Percentiles rank a stretch among this genome's conserved stretches.
Conservation (phyloP, 2,329 filamentous ascomycete genomes). For the Cladophialophora psammophila region DNA sequence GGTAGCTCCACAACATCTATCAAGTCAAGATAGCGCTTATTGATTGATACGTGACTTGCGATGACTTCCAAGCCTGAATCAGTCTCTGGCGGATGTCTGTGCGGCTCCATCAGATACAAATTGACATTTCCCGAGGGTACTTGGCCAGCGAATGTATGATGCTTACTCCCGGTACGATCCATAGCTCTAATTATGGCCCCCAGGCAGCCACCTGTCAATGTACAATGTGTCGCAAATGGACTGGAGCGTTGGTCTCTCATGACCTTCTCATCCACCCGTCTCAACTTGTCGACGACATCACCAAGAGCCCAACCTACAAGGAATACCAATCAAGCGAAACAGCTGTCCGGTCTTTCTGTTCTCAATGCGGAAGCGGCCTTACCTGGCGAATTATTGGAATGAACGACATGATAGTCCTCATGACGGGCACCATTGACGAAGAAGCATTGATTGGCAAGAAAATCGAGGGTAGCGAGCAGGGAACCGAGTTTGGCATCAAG, state of each 20-base stretch:
- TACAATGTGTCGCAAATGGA: constrained; percentile 34
- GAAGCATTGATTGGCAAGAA: constrained; percentile 33
- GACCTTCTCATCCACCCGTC: constrained; percentile 28
- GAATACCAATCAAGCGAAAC: constrained; percentile 30
- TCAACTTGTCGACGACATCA: constrained; percentile 32
- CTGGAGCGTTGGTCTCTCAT: constrained; percentile 28
- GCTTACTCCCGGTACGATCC: no score
- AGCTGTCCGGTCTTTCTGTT: constrained; percentile 29
- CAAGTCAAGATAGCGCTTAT: not conserved
- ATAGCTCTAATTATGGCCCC: not conserved
- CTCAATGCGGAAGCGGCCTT: constrained; percentile 33
- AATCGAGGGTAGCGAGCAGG: constrained; percentile 27
- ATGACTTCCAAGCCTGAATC: constrained; percentile 26
- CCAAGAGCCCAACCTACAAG: constrained; percentile 27
- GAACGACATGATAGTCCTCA: constrained; percentile 29
- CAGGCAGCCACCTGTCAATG: constrained; percentile 33
- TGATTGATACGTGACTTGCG: not conserved
- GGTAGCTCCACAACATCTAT: not conserved
- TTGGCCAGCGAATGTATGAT: constrained; percentile 32
- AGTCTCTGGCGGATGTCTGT: constrained; percentile 31
- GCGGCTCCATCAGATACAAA: constrained; percentile 34
- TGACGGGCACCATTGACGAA: constrained; percentile 32
- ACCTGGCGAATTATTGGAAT: constrained; percentile 31
- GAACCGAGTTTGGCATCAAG: constrained; percentile 30
- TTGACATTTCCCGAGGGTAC: constrained; percentile 22